Conservation (phyloP, 179 eudicot species). For the Drosera spatulata region DNA sequence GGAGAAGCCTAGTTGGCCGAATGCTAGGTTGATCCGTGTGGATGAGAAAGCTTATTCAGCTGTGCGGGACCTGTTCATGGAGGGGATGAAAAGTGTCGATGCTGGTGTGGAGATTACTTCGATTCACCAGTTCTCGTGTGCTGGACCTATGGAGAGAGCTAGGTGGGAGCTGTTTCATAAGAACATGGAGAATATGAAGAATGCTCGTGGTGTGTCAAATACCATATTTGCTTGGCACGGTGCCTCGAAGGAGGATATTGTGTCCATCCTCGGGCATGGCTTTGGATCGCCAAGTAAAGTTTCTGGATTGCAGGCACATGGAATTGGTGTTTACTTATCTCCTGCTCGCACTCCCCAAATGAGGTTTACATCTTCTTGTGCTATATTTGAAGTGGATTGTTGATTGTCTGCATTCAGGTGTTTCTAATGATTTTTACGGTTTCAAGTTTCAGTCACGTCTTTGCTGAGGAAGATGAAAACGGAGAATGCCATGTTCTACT, state of each 20-base stretch:
- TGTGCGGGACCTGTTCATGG: conserved; percentile 21
- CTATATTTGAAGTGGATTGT: background rate
- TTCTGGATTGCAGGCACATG: conserved; percentile 23
- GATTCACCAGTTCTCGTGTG: conserved; percentile 20
- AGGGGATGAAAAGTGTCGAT: conserved; percentile 15
- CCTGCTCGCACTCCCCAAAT: conserved; percentile 17
- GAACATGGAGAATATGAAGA: conserved; percentile 22
- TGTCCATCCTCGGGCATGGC: conserved; percentile 28
- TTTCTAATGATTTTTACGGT: background rate
- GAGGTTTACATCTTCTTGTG: conserved; percentile 17
- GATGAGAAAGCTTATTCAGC: conserved; percentile 16
- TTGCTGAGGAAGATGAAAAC: conserved; percentile 28
- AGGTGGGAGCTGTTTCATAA: conserved; percentile 25
- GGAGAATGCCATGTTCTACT: conserved; percentile 56
- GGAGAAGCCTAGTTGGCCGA: conserved; percentile 17
- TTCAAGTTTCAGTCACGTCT: conserved; percentile 19
- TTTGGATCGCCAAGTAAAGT: conserved; percentile 21
- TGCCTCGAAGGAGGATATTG: conserved; percentile 24
- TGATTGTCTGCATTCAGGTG: background rate
- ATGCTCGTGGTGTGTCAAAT: conserved; percentile 27
- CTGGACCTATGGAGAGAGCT: conserved; percentile 24
- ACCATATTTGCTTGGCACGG: conserved; percentile 43
- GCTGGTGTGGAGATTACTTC: conserved; percentile 23
- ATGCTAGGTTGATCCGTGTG: conserved; percentile 17
- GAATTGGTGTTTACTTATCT: conserved; percentile 42